Evolutionary conservation across 768 basidiomycete genomes (phyloP).

Genomic region (Sarcomyxa edulis): DNA sequence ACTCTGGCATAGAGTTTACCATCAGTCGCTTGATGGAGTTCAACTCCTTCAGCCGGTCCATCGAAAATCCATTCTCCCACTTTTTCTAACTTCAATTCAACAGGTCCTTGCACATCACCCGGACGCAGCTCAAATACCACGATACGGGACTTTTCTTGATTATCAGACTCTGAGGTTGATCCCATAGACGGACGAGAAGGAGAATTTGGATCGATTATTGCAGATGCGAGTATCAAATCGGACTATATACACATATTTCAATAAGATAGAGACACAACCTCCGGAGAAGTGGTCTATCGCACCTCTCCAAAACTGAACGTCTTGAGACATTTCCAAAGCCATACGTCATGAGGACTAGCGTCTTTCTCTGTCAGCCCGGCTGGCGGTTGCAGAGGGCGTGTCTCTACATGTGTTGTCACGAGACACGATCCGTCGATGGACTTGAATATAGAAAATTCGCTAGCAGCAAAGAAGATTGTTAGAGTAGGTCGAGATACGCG

Average conservation of each 20-base stretch:
- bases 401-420: slow-evolving; percentile 23
- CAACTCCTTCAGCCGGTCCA: slow-evolving; percentile 39
- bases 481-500: background rate
- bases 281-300: slow-evolving; percentile 5
- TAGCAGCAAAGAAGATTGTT: slow-evolving; percentile 18
- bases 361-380: slow-evolving; percentile 28
- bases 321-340: slow-evolving; percentile 39
- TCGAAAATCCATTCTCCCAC: slow-evolving; percentile 53
- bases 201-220: slow-evolving; percentile 32
- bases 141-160: slow-evolving; percentile 31
- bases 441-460: slow-evolving; percentile 50
- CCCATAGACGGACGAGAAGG: slow-evolving; percentile 23
- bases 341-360: slow-evolving; percentile 25
- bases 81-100: slow-evolving; percentile 33
- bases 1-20: slow-evolving; percentile 34
- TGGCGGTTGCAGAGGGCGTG: slow-evolving; percentile 17
- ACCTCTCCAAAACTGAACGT: slow-evolving; percentile 36
- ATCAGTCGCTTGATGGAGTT: slow-evolving; percentile 39
- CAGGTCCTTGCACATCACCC: slow-evolving; percentile 19
- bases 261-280: slow-evolving; percentile 1
- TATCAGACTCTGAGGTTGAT: slow-evolving; percentile 22
- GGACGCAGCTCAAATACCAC: slow-evolving; percentile 32
- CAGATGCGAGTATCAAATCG: slow-evolving; percentile 41
- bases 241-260: slow-evolving; percentile 21
- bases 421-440: slow-evolving; percentile 43